phyloP scores from a whole-genome alignment of 1,284 basidiomycete species.

The Leccinum subrobustum region DNA sequence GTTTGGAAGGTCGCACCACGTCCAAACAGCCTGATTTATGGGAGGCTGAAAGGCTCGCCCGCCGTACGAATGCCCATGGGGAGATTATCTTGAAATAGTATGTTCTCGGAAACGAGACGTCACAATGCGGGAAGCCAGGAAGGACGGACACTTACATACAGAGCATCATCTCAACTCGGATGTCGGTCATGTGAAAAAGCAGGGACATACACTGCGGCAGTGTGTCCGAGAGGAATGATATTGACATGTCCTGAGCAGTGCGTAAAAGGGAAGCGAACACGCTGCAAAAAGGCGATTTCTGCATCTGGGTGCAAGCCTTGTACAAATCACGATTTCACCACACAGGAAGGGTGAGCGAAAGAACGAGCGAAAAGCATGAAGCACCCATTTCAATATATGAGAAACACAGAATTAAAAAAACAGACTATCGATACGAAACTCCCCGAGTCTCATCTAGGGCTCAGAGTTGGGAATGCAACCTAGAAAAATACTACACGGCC shows the following conservation, averaged over 20 bases:
- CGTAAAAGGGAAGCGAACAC: background rate
- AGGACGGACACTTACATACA: background rate
- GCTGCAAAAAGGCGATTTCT: background rate
- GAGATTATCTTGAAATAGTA: background rate
- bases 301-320: background rate
- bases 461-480: background rate
- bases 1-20: background rate
- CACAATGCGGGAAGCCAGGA: background rate
- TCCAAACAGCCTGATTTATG: background rate
- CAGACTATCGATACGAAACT: background rate
- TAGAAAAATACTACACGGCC: background rate
- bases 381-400: background rate
- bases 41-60: background rate
- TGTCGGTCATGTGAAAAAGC: background rate
- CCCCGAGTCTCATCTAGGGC: background rate
- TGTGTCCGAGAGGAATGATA: background rate
- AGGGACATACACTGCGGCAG: background rate
- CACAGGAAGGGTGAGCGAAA: background rate
- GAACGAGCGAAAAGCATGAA: background rate
- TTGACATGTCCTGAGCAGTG: background rate
- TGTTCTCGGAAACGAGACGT: background rate
- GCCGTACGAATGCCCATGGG: background rate
- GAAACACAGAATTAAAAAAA: background rate
- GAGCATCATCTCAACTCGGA: background rate
- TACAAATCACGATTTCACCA: background rate